phyloP scores from a whole-genome alignment of 2,329 filamentous ascomycete species.

The Epichloe bromicola region DNA sequence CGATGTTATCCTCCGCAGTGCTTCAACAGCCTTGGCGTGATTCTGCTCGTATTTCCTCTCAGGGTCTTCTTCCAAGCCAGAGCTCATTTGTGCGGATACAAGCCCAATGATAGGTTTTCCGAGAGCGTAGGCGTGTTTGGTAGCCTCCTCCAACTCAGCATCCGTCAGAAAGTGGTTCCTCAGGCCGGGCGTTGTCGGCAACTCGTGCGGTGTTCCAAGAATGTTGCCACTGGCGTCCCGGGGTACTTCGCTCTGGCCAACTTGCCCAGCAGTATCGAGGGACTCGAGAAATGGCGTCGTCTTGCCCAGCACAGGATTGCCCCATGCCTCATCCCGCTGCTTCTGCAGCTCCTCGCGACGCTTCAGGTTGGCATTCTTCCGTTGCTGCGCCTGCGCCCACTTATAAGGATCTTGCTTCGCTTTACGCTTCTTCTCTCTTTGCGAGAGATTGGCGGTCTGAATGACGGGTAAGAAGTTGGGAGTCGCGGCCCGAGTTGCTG shows the following conservation, averaged over 20 bases:
- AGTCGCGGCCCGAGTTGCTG: conserved; percentile 30
- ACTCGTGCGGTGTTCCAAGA: conserved; percentile 23
- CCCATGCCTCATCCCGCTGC: conserved; percentile 50
- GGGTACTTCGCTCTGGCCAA: conserved; percentile 19
- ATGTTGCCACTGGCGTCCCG: conserved; percentile 29
- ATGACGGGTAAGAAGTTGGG: conserved; percentile 44
- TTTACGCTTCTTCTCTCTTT: conserved; percentile 49
- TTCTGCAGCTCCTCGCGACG: conserved; percentile 57
- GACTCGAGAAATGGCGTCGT: conserved; percentile 74
- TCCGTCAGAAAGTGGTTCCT: conserved; percentile 68
- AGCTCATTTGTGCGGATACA: conserved; percentile 27
- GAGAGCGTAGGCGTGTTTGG: conserved; percentile 55
- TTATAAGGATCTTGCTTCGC: conserved; percentile 70
- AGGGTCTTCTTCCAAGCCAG: conserved; percentile 22
- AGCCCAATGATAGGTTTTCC: conserved; percentile 41
- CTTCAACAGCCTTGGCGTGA: conserved; percentile 59
- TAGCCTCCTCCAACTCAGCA: conserved; percentile 50
- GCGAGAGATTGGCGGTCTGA: conserved; percentile 51
- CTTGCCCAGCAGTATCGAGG: conserved; percentile 52
- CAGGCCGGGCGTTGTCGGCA: conserved; percentile 37
- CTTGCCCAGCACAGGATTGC: conserved; percentile 68
- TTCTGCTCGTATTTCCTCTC: conserved; percentile 34
- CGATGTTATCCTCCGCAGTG: conserved; percentile 65
- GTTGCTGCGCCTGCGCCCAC: conserved; percentile 66
- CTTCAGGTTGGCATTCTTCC: conserved; percentile 70